phyloP scores from a whole-genome alignment of 306 rosid species.

The Quillaja saponaria region DNA sequence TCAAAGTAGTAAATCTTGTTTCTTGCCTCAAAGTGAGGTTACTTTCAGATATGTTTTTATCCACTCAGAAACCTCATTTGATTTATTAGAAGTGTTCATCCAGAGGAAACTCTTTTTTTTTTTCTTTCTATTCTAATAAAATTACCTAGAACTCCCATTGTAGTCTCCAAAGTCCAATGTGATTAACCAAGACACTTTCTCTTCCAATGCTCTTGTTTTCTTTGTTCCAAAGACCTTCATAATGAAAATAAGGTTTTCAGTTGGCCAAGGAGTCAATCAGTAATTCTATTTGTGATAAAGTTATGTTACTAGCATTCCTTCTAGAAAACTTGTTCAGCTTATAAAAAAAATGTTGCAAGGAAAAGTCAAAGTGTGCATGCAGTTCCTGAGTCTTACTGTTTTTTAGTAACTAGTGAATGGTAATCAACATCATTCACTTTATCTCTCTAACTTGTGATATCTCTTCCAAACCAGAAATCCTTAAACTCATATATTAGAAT shows the following conservation, averaged over 20 bases:
- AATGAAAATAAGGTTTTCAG: not conserved
- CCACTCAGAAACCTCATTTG: too few species aligned
- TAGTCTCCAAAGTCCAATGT: too few species aligned
- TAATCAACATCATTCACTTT: not conserved
- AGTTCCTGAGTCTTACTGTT: conserved; percentile 8
- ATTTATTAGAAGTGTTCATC: too few species aligned
- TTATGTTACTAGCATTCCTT: too few species aligned
- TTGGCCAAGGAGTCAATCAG: too few species aligned
- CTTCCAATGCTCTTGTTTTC: not conserved
- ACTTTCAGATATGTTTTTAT: not conserved
- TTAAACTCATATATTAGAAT: conserved; percentile 48
- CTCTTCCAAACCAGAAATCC: conserved; percentile 48
- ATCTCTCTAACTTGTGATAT: conserved; percentile 4
- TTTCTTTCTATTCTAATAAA: not conserved
- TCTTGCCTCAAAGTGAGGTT: too few species aligned
- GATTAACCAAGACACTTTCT: not conserved
- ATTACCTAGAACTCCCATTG: too few species aligned
- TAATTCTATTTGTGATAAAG: too few species aligned
- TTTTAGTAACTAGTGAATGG: conserved; percentile 4
- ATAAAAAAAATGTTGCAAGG: too few species aligned
- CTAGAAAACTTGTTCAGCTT: too few species aligned
- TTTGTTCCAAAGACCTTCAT: not conserved
- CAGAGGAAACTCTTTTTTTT: not conserved
- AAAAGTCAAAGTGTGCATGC: too few species aligned
- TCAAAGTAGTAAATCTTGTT: not conserved